Base-by-base conservation (phyloP, 192 early-diverging fungal genomes). In the Linderina pennispora region DNA sequence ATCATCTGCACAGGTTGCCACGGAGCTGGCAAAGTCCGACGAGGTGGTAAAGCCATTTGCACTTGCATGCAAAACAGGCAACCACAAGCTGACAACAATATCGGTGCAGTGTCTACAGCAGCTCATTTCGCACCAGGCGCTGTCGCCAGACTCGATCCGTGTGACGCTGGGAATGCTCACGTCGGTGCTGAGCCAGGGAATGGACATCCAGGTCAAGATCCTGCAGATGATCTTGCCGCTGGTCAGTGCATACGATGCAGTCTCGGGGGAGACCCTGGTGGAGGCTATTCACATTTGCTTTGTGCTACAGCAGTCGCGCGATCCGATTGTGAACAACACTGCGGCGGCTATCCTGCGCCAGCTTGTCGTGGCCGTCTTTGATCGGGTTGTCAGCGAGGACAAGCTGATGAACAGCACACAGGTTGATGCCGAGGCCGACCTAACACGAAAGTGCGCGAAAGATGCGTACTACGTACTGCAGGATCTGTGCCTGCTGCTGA, bases 141-240 rank as follows among this genome's bases (percentile, higher is more conserved):
- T 78, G 23, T 43, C 53, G 15, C 41, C 19, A 1, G 50, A 56
- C 31, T 79, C 89, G 3, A 69, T 90, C 15, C 54, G 76, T 35
- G 77, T 72, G 11, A 71, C 88, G 10, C 48, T 96, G 21, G 65
- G 79, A 35, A 80, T 82, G 3, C 69, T 94, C 22, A 85, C 80
- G 22, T 76, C 88, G 32, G 80, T 86, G 18, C 75, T 81, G 37
- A 58, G 64, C 1, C 77, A 80, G 43, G 80, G 81, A 15, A 73
- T 86, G 8, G 94, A 97, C 23, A 80, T 93, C 18, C 96, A 99
- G 58, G 66, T 99, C 28, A 97, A 94, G 49, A 81, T 92, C 11
- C 65, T 99, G 32, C 96, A 99, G 55, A 91, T 87, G 9, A 74
- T 99, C 8, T 52, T 94, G 22, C 92, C 96, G 3, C 72, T 99